Evolutionary conservation across 306 rosid species (phyloP), one percentile per base, ranked within the genome.

Genomic region (Corylus americana): DNA sequence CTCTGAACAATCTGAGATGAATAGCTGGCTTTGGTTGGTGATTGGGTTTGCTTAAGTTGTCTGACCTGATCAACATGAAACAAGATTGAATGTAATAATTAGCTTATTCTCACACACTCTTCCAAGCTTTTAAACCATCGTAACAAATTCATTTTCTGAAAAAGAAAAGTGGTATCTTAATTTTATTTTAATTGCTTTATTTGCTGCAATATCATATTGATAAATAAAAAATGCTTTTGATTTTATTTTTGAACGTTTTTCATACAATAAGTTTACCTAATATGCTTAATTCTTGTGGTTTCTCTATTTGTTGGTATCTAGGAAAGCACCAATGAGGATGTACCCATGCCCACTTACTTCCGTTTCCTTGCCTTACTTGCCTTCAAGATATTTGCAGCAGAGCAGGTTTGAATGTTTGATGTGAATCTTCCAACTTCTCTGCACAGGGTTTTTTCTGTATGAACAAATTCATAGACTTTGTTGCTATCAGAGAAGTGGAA

Each of bases 331-430:
- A 88, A 62, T 71, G 87, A 85, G 55, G 83, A 87, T 74, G 39
- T 92, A 76, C 97, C 98, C 25, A 92, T 94, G 98, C 98, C 98
- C 44, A 80, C 88, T 78, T 89, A 86, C 84, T 94, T 94, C 75
- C 98, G 94, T 75, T 94, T 94, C 86, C 96, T 94, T 50, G 94
- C 97, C 39, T 88, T 94, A 78, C 97, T 94, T 82, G 98, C 97
- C 58, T 88, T 94, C 92, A 92, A 94, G 87, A 92, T 94, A 84
- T 94, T 94, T 84, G 88, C 96, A 59, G 92, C 82, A 47, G 98
- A 92, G 78, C 88, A 94, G 98, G 97, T 93, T 71, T 80, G 87
- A 77, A 94, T 97, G 97, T 93, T 71, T 80, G 87, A 77, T 84
- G 74, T 20, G 7, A 25, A 74, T 71, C 70, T 66, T 77, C 70